Base-by-base conservation (phyloP, 2,329 filamentous ascomycete species). In the Aspergillus unguis region DNA sequence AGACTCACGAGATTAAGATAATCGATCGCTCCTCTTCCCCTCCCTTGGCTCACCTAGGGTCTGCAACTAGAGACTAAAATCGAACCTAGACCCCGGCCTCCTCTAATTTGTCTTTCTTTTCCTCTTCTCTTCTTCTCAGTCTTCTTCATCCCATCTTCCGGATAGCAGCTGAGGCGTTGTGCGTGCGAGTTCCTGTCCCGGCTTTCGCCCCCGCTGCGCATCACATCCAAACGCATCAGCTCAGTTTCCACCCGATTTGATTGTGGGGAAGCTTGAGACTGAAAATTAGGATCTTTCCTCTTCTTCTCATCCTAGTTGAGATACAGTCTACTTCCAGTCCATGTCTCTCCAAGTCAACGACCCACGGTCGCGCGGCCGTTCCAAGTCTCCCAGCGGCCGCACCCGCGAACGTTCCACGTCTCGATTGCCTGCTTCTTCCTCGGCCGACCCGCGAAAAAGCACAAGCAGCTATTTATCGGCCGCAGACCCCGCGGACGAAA, bases 361-460 rank as follows among this genome's bases (percentile, higher is more conserved):
- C 59, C 65, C 71, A 62, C 70, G 71, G 62, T 71, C 71, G 58
- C 73, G 75, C 51, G 70, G 69, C 56, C 69, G 75, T 50, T 77
- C 74, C 56, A 76, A 71, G 56, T 77, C 75, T 32, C 75, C 74
- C 32, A 62, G 69, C 51, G 71, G 72, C 28, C 67, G 68, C 31
- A 66, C 59, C 56, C 65, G 70, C 41, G 73, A 75, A 40, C 71
- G 72, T 53, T 75, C 74, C 42, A 68, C 68, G 48, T 75, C 74
- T 61, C 73, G 73, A 65, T 48, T 69, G 72, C 41, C 62, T 57
- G 9, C 63, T 69, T 9, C 66, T 65, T 27, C 65, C 69, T 25
- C 61, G 65, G 8, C 60, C 66, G 54, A 27, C 55, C 58, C 53
- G 43, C 58, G 48, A 52, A 60, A 17, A 37, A 26, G 42, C 44